Percentiles rank a stretch among this genome's conserved stretches.
phyloP scores from a whole-genome alignment of 1,284 basidiomycete genomes.

The Rhodofomes roseus region DNA sequence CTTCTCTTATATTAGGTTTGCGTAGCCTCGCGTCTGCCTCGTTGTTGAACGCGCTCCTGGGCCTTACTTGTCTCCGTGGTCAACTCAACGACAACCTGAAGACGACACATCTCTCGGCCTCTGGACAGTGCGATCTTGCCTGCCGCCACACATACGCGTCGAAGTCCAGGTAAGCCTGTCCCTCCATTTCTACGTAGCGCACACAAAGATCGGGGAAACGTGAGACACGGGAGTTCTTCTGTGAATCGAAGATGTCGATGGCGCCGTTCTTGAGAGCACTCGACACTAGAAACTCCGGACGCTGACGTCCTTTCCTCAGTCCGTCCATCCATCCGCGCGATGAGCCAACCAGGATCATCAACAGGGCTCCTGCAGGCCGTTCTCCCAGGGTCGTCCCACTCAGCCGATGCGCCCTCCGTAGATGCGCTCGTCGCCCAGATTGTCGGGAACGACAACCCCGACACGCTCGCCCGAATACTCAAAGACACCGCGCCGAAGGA shows the following conservation, averaged over 20 bases:
- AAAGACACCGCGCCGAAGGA: conserved; percentile 18
- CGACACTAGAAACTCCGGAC: too few relatives aligned
- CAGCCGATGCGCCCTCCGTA: conserved; percentile 3
- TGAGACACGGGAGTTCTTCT: neutral
- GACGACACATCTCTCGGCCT: neutral
- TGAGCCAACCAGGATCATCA: neutral
- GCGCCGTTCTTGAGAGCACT: neutral
- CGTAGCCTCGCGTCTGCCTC: neutral
- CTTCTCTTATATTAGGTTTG: neutral
- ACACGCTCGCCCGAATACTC: conserved; percentile 10
- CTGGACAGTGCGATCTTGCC: neutral
- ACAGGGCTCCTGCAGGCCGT: neutral
- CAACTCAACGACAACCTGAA: neutral
- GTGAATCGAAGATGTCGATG: neutral
- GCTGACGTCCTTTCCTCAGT: neutral
- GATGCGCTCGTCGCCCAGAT: conserved; percentile 15
- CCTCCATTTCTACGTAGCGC: neutral
- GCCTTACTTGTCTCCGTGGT: neutral
- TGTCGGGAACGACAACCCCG: conserved; percentile 7
- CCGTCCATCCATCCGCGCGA: neutral
- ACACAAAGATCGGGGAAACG: neutral
- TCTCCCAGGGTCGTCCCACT: neutral
- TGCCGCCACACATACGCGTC: neutral
- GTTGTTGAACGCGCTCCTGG: neutral
- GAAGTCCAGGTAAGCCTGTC: neutral